A percentile compares a stretch with the other conserved stretches of the same genome.
Evolutionary conservation across 1,284 basidiomycete genomes (phyloP).

Genomic region (Cutaneotrichosporon arboriforme): DNA sequence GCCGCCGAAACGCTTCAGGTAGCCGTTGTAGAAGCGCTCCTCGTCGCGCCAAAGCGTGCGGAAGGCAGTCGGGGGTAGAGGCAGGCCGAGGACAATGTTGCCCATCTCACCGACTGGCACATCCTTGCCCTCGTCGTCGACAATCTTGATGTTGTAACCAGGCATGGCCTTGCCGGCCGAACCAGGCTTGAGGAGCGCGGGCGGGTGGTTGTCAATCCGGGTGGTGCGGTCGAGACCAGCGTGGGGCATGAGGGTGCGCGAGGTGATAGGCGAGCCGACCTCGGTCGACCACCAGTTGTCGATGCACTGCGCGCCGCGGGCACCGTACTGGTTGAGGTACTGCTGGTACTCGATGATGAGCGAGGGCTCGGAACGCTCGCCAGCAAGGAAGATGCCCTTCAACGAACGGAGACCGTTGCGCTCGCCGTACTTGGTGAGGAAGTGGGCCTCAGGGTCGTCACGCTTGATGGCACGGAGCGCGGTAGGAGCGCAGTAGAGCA

Average conservation of each 20-base stretch:
- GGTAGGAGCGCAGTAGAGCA: slow-evolving; percentile 84
- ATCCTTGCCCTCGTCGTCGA: slow-evolving; percentile 20
- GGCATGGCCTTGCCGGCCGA: slow-evolving; percentile 22
- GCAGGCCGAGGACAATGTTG: slow-evolving; percentile 61
- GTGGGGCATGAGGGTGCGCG: slow-evolving; percentile 58
- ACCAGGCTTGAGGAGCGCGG: slow-evolving; percentile 14
- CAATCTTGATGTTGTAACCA: slow-evolving; percentile 19
- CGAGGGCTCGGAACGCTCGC: slow-evolving; percentile 21
- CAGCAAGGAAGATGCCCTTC: slow-evolving; percentile 19
- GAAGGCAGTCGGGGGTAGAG: slow-evolving; percentile 80
- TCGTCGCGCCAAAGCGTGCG: slow-evolving; percentile 63
- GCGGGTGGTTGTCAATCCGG: slow-evolving; percentile 9
- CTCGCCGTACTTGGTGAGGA: slow-evolving; percentile 10
- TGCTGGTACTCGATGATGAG: slow-evolving; percentile 20
- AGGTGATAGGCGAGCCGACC: slow-evolving; percentile 61
- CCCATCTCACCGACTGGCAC: slow-evolving; percentile 15
- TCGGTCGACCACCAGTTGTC: slow-evolving; percentile 95
- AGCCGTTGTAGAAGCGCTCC: slow-evolving; percentile 78
- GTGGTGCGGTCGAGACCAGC: slow-evolving; percentile 50
- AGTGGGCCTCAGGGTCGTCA: slow-evolving; percentile 17
- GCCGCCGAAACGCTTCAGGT: slow-evolving; percentile 59
- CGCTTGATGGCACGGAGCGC: slow-evolving; percentile 24
- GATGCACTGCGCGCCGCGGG: slow-evolving; percentile 56
- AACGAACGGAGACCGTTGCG: slow-evolving; percentile 15
- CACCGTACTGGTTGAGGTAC: slow-evolving; percentile 17